These are phyloP conservation scores for Cordyceps cicadae DNA, from an alignment of 2,329 filamentous ascomycete species.

Conservation along the genomic window DNA sequence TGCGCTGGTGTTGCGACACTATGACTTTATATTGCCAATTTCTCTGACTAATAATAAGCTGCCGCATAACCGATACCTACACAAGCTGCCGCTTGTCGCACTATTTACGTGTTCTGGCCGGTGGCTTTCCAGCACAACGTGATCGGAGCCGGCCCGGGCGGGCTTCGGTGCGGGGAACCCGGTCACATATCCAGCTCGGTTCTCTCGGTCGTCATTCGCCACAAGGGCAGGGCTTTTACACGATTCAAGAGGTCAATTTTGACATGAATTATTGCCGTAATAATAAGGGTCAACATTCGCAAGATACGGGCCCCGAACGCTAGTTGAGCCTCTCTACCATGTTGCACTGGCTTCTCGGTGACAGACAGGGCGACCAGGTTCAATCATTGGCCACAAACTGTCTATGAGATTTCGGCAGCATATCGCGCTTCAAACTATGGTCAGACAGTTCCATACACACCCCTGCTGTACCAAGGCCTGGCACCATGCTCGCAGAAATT, in stretches of 20 bases:
- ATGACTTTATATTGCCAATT: not conserved
- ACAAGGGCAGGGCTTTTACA: not conserved
- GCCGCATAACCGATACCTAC: not conserved
- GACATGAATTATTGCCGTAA: not conserved
- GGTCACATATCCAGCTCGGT: not conserved
- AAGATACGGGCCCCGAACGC: too few relatives aligned
- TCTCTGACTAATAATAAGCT: not conserved
- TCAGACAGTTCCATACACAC: too few relatives aligned
- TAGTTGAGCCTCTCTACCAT: too few relatives aligned
- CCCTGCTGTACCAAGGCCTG: too few relatives aligned
- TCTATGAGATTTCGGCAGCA: too few relatives aligned
- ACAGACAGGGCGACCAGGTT: too few relatives aligned
- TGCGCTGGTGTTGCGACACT: too few relatives aligned
- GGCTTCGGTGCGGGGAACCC: conserved; percentile 5
- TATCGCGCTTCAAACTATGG: too few relatives aligned
- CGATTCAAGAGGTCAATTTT: not conserved
- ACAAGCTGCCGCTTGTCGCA: not conserved
- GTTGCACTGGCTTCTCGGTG: too few relatives aligned
- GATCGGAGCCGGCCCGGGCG: conserved; percentile 3
- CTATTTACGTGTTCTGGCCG: not conserved
- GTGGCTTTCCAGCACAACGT: not conserved
- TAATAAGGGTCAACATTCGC: not conserved
- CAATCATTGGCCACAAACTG: too few relatives aligned
- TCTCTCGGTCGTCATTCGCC: not conserved
- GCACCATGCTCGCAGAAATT: too few relatives aligned